These are phyloP conservation scores for Hypoxylon lienhwacheense DNA, from an alignment of 495 filamentous ascomycete species.

Conservation along the genomic window DNA sequence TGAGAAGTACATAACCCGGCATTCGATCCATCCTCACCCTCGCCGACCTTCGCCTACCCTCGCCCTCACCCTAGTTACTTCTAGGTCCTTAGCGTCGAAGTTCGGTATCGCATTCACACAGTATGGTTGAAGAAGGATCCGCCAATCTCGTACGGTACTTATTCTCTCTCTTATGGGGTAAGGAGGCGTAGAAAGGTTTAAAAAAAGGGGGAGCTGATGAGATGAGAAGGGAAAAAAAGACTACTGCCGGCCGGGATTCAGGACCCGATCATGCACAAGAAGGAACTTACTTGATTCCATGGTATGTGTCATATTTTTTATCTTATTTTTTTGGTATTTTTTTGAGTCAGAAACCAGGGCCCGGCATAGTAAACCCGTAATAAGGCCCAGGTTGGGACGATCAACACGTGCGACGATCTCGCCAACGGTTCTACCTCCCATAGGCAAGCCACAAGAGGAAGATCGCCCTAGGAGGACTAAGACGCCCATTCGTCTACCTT, in stretches of 20 bases:
- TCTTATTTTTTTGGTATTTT: conserved; percentile 4
- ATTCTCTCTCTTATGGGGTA: too few species aligned
- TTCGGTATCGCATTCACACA: conserved; percentile 23
- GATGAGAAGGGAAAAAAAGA: conserved; percentile 16
- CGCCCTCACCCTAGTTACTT: too few species aligned
- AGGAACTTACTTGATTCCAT: background rate
- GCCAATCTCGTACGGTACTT: too few species aligned
- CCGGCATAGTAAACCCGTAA: conserved; percentile 35
- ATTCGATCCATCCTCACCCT: too few species aligned
- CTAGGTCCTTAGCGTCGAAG: background rate
- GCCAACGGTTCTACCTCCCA: conserved; percentile 29
- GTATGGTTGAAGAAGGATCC: conserved; percentile 9
- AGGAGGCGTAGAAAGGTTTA: too few species aligned
- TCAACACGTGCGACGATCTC: conserved; percentile 38
- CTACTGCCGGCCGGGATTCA: conserved; percentile 34
- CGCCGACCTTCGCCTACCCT: too few species aligned
- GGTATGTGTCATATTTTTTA: background rate
- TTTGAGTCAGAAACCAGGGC: conserved; percentile 15
- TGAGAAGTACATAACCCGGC: too few species aligned
- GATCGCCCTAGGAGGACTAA: too few species aligned
- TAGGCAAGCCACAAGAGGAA: conserved; percentile 19
- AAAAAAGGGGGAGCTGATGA: too few species aligned
- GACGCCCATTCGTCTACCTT: conserved; percentile 27
- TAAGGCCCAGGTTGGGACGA: conserved; percentile 35
- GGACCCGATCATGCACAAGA: conserved; percentile 23